Conservation (phyloP, 176 grass and related monocot genomes). For the Alopecurus myosuroides region DNA sequence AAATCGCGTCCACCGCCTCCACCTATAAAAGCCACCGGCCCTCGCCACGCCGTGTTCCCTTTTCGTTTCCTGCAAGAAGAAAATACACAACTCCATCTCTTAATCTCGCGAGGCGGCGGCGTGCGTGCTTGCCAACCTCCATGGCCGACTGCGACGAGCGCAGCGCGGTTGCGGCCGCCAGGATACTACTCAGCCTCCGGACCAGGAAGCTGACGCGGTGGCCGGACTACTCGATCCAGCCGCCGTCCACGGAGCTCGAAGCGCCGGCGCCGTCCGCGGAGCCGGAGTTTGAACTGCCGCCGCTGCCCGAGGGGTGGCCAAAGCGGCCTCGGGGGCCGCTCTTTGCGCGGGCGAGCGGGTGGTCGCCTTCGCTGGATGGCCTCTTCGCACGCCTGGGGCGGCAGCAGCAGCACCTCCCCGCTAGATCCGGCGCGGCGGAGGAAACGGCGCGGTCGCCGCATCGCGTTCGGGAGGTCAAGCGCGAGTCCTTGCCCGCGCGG, state of each 20-base stretch:
- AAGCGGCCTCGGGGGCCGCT: background rate
- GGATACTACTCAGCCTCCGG: constrained; percentile 28
- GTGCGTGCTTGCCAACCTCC: too few species aligned
- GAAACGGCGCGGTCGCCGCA: background rate
- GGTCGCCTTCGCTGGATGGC: background rate
- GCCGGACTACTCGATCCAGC: constrained; percentile 15
- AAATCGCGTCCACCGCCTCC: too few species aligned
- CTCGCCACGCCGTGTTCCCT: too few species aligned
- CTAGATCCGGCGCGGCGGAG: constrained; percentile 2
- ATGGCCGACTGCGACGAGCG: background rate
- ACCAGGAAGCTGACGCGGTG: background rate
- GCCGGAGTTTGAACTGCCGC: background rate
- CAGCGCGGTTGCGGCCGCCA: background rate
- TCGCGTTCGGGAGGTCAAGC: background rate
- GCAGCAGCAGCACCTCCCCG: background rate
- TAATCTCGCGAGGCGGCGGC: too few species aligned
- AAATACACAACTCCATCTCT: too few species aligned
- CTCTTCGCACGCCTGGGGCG: background rate
- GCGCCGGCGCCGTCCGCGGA: background rate
- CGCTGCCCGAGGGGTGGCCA: background rate
- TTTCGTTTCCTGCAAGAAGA: too few species aligned
- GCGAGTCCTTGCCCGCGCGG: background rate
- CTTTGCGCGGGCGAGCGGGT: background rate
- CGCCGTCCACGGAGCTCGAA: background rate
- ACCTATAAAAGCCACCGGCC: too few species aligned